These are phyloP conservation scores for Lichtheimia ornata DNA, from an alignment of 371 early-diverging fungal genomes.

Conservation along the genomic window DNA sequence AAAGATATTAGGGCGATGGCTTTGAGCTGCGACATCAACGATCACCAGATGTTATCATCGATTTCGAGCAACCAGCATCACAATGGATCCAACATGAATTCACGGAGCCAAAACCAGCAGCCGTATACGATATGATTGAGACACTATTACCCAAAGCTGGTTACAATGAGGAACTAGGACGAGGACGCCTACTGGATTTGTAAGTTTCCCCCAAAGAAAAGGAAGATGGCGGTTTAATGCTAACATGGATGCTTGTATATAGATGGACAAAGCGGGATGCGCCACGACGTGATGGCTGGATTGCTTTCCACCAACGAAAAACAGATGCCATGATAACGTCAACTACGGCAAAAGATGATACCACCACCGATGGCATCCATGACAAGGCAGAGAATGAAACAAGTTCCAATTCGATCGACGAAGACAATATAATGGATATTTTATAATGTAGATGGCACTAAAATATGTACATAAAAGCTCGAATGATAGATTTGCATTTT, in stretches of 20 bases:
- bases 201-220: slow-evolving; percentile 24
- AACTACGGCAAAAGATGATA: too few relatives aligned
- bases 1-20: slow-evolving; percentile 49
- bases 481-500: not conserved
- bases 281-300: slow-evolving; percentile 58
- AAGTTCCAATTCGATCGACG: too few relatives aligned
- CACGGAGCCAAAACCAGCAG: slow-evolving; percentile 60
- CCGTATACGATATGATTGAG: slow-evolving; percentile 66
- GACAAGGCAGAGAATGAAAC: too few relatives aligned
- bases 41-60: slow-evolving; percentile 66
- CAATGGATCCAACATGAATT: slow-evolving; percentile 60
- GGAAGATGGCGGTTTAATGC: not conserved
- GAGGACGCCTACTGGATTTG: slow-evolving; percentile 58
- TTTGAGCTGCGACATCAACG: slow-evolving; percentile 68
- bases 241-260: slow-evolving; percentile 3
- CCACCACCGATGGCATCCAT: too few relatives aligned
- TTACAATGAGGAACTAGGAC: slow-evolving; percentile 35
- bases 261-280: slow-evolving; percentile 49
- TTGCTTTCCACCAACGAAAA: slow-evolving; percentile 59
- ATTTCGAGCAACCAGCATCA: slow-evolving; percentile 51
- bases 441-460: not conserved
- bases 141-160: slow-evolving; percentile 59
- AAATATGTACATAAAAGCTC: not conserved
- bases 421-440: too few relatives aligned
- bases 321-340: not conserved